Conservation (phyloP, 2,329 filamentous ascomycete species). For the Fusarium sp. region DNA sequence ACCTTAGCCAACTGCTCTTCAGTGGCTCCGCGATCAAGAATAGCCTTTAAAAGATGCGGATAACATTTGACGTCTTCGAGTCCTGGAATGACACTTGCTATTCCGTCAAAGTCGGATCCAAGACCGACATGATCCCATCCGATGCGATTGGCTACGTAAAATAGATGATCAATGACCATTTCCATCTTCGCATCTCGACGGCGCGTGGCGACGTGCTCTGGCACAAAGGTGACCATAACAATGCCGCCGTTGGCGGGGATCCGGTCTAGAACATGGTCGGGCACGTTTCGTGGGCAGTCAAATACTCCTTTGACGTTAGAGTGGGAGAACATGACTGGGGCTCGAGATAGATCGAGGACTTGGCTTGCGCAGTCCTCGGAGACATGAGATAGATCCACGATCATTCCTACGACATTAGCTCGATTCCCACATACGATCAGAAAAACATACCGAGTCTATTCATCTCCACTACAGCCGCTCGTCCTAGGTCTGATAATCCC, state of each 20-base stretch:
- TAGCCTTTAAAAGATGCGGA: neutral
- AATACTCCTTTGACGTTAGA: constrained; percentile 14
- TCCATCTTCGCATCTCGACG: constrained; percentile 3
- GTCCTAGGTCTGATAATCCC: neutral
- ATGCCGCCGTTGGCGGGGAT: neutral
- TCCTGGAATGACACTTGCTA: neutral
- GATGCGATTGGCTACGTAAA: constrained; percentile 1
- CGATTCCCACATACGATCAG: fast-evolving
- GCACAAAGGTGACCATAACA: constrained; percentile 5
- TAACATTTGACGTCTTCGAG: constrained; percentile 6
- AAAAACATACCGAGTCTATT: neutral
- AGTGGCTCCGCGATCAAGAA: constrained; percentile 7
- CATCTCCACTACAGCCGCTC: constrained; percentile 13
- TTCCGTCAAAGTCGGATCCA: constrained; percentile 5
- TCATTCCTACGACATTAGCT: neutral
- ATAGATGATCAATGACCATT: constrained; percentile 11
- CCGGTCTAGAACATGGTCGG: neutral
- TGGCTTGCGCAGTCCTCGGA: neutral
- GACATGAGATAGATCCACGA: constrained; percentile 10
- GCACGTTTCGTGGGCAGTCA: neutral
- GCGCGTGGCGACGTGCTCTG: neutral
- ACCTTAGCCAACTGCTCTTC: constrained; percentile 6
- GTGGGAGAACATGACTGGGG: constrained; percentile 13
- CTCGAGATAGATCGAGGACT: neutral
- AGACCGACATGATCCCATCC: constrained; percentile 11